phyloP scores from a whole-genome alignment of 2,329 filamentous ascomycete genomes.

The Davidsoniella australis region DNA sequence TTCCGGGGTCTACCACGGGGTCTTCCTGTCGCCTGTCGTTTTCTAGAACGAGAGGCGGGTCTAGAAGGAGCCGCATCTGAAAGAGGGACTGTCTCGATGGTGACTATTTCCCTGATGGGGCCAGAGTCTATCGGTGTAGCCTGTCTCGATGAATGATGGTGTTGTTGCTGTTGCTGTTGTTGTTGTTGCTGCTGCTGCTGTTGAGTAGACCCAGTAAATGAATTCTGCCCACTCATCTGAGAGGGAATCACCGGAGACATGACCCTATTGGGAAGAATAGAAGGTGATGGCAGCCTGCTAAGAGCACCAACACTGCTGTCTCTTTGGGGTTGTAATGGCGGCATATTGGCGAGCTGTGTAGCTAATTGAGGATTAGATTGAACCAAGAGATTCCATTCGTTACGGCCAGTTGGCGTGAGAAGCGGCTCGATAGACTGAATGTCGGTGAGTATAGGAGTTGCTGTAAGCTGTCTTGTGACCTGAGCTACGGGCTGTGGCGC shows the following conservation, averaged over 20 bases:
- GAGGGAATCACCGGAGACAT: constrained; percentile 1
- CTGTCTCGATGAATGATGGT: constrained; percentile 3
- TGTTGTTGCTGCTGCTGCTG: not conserved
- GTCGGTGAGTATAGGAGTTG: not conserved
- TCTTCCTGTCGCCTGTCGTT: constrained; percentile 32
- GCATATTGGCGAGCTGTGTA: constrained; percentile 6
- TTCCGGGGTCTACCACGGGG: constrained; percentile 40
- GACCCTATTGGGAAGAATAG: not conserved
- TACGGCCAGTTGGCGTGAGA: constrained; percentile 41
- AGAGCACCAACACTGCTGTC: not conserved
- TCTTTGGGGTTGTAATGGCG: not conserved
- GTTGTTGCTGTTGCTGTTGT: not conserved
- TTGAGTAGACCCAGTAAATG: not conserved
- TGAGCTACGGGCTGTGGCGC: constrained; percentile 13
- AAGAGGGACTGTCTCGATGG: constrained; percentile 12
- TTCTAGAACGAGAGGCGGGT: constrained; percentile 42
- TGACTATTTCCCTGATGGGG: not conserved
- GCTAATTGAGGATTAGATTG: constrained; percentile 47
- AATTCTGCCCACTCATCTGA: not conserved
- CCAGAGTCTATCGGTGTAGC: constrained; percentile 3
- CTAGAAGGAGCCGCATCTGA: constrained; percentile 27
- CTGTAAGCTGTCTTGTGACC: no score
- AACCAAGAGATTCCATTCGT: constrained; percentile 64
- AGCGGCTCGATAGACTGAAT: constrained; percentile 19
- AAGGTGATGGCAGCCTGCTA: not conserved